Base-by-base conservation (phyloP, 192 early-diverging fungal species). In the Cladochytrium replicatum region DNA sequence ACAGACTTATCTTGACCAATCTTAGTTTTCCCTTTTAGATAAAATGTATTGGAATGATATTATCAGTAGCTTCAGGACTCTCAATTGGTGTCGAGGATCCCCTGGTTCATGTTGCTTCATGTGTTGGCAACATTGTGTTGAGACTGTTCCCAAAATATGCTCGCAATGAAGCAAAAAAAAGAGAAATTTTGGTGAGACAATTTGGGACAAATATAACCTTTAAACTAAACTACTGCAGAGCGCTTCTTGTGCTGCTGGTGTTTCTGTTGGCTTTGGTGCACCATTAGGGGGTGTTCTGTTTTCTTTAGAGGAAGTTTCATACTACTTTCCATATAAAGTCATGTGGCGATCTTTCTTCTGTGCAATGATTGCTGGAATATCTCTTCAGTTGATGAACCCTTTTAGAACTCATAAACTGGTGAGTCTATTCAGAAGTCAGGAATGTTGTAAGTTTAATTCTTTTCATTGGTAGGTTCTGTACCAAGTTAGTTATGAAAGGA, bases 261-360 rank as follows among this genome's bases (percentile, higher is more conserved):
- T 97, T 5, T 88, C 90, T 0, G 91, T 93, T 3, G 94, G 93
- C 3, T 97, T 99, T 73, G 96, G 96, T 0, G 86, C 92, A 22
- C 93, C 95, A 0, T 93, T 97, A 46, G 94, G 86, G 50, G 86
- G 86, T 9, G 83, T 88, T 11, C 62, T 89, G 38, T 87, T 81
- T 46, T 76, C 71, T 21, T 54, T 83, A 1, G 84, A 96, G 54
- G 96, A 99, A 72, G 81, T 99, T 57, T 89, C 90, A 52, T 84
- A 89, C 31, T 88, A 85, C 52, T 97, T 99, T 50, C 90, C 92
- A 2, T 85, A 84, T 26, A 85, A 88, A 55, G 93, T 93, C 0
- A 88, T 99, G 81, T 95, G 90, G 89, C 72, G 89, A 19, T 86
- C 84, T 43, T 99, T 99, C 65, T 90, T 99, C 66, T 92, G 90